These are phyloP conservation scores for Aspergillus unguis DNA, from an alignment of 2,329 filamentous ascomycete genomes.

Conservation along the genomic window DNA sequence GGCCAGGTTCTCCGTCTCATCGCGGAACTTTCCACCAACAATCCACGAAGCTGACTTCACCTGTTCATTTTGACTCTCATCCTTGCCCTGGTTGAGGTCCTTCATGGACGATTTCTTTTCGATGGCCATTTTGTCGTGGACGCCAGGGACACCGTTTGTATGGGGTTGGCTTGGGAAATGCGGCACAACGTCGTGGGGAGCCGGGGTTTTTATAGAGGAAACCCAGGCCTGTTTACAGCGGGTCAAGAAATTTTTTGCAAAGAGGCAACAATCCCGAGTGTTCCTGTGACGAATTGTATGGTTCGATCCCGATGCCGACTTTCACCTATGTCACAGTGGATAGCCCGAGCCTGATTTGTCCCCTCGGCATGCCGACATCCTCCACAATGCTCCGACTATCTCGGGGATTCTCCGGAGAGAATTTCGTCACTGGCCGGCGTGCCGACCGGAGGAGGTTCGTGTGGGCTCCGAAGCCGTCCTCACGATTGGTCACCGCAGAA, in stretches of 20 bases:
- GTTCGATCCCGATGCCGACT: background rate
- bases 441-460: background rate
- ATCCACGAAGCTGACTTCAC: conserved; percentile 10
- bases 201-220: background rate
- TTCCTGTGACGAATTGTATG: background rate
- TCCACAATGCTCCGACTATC: background rate
- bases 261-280: background rate
- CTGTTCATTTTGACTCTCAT: background rate
- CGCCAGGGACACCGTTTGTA: background rate
- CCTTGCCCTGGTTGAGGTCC: background rate
- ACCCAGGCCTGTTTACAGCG: background rate
- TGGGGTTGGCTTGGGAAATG: background rate
- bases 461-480: background rate
- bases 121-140: background rate
- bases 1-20: conserved; percentile 20
- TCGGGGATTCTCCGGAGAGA: background rate
- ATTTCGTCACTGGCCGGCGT: background rate
- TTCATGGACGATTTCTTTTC: background rate
- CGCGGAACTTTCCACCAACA: conserved; percentile 27
- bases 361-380: background rate
- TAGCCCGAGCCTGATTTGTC: background rate
- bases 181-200: background rate
- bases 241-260: background rate
- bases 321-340: background rate
- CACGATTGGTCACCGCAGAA: background rate